Percentiles rank a stretch among this genome's conserved stretches.
Conservation (phyloP, 2,329 filamentous ascomycete genomes). For the Paraphoma sp. region DNA sequence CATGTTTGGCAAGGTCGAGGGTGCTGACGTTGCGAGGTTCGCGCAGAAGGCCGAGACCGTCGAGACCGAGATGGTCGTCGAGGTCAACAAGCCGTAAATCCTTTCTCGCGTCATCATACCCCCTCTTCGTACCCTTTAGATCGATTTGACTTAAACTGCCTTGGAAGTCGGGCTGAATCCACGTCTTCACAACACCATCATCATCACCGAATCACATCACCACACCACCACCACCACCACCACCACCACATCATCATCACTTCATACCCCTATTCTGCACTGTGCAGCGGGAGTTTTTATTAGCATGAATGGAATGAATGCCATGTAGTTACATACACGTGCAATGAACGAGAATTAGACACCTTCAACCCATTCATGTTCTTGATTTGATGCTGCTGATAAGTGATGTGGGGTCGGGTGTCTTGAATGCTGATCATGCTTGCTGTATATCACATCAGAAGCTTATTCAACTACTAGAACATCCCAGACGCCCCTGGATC, state of each 20-base stretch:
- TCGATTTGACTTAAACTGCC: neutral
- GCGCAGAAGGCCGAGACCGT: slow-evolving; percentile 40
- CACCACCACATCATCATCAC: neutral
- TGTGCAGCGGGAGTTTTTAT: slow-evolving; percentile 4
- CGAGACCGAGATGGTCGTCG: slow-evolving; percentile 44
- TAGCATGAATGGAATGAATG: slow-evolving; percentile 1
- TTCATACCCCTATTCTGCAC: slow-evolving; percentile 1
- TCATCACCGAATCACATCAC: no score
- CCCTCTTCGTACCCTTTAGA: slow-evolving; percentile 9
- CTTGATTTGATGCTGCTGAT: no score
- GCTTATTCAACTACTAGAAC: no score
- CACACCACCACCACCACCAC: neutral
- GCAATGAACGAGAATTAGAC: neutral
- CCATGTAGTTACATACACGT: neutral
- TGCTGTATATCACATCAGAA: no score
- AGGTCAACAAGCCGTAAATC: slow-evolving; percentile 35
- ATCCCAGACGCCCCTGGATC: no score
- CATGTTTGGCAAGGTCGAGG: slow-evolving; percentile 58
- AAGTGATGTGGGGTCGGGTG: no score
- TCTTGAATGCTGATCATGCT: no score
- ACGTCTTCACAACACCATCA: no score
- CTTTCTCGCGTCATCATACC: slow-evolving; percentile 14
- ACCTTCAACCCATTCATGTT: neutral
- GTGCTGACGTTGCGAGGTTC: slow-evolving; percentile 54
- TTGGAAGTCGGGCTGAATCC: no score